Evolutionary conservation across 495 filamentous ascomycete species (phyloP).

Genomic region (Cercophora samala): DNA sequence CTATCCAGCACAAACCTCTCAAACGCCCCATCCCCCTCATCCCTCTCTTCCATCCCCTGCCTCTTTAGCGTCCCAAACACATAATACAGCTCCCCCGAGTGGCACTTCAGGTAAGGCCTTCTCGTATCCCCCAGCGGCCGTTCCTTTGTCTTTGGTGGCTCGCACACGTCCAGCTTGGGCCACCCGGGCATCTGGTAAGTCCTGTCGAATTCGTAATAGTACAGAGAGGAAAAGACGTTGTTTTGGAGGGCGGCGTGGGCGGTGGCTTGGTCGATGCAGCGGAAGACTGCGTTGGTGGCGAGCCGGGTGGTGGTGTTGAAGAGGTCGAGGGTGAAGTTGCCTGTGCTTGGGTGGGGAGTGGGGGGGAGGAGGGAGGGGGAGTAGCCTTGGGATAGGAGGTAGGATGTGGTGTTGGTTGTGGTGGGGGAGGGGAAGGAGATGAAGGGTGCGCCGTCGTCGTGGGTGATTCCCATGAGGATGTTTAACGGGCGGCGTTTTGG

Average conservation of each 20-base stretch:
- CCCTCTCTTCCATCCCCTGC: slow-evolving; percentile 34
- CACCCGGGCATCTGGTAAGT: slow-evolving; percentile 50
- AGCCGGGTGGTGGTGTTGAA: slow-evolving; percentile 45
- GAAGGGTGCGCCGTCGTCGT: slow-evolving; percentile 50
- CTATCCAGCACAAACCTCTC: slow-evolving; percentile 35
- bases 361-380: slow-evolving; percentile 39
- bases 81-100: slow-evolving; percentile 39
- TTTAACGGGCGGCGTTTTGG: slow-evolving; percentile 25
- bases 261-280: slow-evolving; percentile 50
- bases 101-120: slow-evolving; percentile 33
- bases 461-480: slow-evolving; percentile 48
- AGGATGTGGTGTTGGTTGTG: slow-evolving; percentile 34
- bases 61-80: slow-evolving; percentile 42
- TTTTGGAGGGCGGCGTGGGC: slow-evolving; percentile 35
- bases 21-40: slow-evolving; percentile 39
- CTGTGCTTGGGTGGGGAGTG: slow-evolving; percentile 14
- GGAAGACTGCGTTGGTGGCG: slow-evolving; percentile 49
- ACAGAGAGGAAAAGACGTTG: slow-evolving; percentile 35
- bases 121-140: slow-evolving; percentile 47
- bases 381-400: slow-evolving; percentile 41
- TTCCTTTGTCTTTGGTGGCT: slow-evolving; percentile 35
- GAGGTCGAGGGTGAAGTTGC: slow-evolving; percentile 43
- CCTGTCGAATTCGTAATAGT: slow-evolving; percentile 52
- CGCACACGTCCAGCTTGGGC: slow-evolving; percentile 46
- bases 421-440: slow-evolving; percentile 40